Evolutionary conservation across 441 rosid species (phyloP).

Genomic region (Arabidopsis lyrata): DNA sequence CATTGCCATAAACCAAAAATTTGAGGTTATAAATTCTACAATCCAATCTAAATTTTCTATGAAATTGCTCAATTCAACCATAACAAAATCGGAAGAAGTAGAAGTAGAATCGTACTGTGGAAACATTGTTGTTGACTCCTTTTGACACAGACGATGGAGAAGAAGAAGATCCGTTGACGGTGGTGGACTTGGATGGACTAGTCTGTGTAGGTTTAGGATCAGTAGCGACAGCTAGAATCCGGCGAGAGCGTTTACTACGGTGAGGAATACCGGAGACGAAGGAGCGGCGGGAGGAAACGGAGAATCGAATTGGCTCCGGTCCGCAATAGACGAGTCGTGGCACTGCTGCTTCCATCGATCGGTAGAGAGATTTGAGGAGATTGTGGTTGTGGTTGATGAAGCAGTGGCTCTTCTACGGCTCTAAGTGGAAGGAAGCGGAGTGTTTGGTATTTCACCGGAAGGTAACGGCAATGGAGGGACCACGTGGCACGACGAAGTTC

Average conservation of each 20-base stretch:
- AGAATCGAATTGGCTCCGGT: slow-evolving; percentile 51
- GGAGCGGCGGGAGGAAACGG: slow-evolving; percentile 45
- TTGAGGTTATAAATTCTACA: background rate
- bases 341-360: slow-evolving; percentile 67
- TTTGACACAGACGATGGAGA: slow-evolving; percentile 42
- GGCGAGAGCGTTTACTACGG: slow-evolving; percentile 52
- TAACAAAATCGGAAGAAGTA: background rate
- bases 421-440: background rate
- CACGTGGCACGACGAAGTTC: slow-evolving; percentile 73
- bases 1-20: slow-evolving; percentile 5
- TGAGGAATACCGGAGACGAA: slow-evolving; percentile 36
- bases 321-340: slow-evolving; percentile 76
- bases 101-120: slow-evolving; percentile 52
- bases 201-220: slow-evolving; percentile 70
- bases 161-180: slow-evolving; percentile 53
- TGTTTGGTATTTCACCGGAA: slow-evolving; percentile 11
- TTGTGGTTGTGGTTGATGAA: slow-evolving; percentile 25
- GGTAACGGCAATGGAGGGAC: slow-evolving; percentile 48
- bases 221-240: slow-evolving; percentile 69
- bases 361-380: background rate
- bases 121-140: slow-evolving; percentile 62
- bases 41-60: background rate
- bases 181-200: slow-evolving; percentile 44
- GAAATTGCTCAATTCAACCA: slow-evolving; percentile 18
- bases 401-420: slow-evolving; percentile 1